A percentile compares a stretch with the other conserved stretches of the same genome.
Evolutionary conservation across 768 basidiomycete species (phyloP).

Genomic region (Pleurotus salmoneostramineus): DNA sequence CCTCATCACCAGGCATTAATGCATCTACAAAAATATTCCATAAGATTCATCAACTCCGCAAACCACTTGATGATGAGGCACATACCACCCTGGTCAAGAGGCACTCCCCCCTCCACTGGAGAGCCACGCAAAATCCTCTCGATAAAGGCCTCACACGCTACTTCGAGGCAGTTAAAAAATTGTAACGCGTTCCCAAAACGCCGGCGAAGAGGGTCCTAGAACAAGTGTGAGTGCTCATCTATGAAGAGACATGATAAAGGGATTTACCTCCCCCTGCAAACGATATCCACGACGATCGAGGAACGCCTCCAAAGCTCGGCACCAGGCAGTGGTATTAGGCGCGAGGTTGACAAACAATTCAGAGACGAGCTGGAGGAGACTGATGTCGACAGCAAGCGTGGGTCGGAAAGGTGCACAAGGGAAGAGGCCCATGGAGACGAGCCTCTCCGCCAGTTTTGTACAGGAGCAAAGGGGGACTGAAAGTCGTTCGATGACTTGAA

Average conservation of each 20-base stretch:
- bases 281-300: background rate
- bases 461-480: background rate
- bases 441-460: conserved; percentile 11
- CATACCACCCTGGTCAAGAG: too few species aligned
- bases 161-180: background rate
- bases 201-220: background rate
- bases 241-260: background rate
- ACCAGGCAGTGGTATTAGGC: conserved; percentile 18
- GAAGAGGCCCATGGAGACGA: conserved; percentile 19
- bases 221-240: too few species aligned
- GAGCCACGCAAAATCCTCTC: too few species aligned
- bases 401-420: conserved; percentile 21
- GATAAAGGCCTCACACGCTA: too few species aligned
- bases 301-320: conserved; percentile 11
- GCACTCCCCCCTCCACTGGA: too few species aligned
- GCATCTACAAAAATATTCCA: too few species aligned
- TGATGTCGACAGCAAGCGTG: conserved; percentile 19
- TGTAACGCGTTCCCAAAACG: background rate
- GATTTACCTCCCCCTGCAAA: background rate
- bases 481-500: background rate
- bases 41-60: too few species aligned
- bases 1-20: background rate
- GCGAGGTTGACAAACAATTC: conserved; percentile 13
- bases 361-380: conserved; percentile 15
- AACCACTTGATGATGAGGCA: too few species aligned